Conservation (phyloP, 192 early-diverging fungal genomes). For the Podila clonocystis region DNA sequence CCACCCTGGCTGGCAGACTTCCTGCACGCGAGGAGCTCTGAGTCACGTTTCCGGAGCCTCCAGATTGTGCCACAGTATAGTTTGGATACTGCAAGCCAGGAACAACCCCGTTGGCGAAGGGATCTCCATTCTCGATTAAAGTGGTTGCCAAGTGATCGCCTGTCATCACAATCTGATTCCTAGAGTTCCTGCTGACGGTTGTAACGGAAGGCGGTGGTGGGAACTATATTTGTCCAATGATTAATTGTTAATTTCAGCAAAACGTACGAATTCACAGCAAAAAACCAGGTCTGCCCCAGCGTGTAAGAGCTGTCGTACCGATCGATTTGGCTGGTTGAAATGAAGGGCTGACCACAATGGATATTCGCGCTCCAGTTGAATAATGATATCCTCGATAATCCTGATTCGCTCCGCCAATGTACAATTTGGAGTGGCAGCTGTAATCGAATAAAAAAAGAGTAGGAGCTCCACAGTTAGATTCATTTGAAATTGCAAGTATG, state of each 20-base stretch:
- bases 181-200: slow-evolving; percentile 37
- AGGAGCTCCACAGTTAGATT: too few species aligned
- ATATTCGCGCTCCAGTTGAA: slow-evolving; percentile 77
- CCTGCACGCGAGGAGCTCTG: too few species aligned
- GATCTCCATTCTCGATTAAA: slow-evolving; percentile 35
- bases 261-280: background rate
- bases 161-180: slow-evolving; percentile 48
- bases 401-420: slow-evolving; percentile 68
- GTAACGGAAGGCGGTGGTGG: slow-evolving; percentile 45
- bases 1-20: too few species aligned
- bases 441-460: too few species aligned
- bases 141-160: slow-evolving; percentile 44
- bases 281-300: too few species aligned
- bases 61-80: slow-evolving; percentile 2
- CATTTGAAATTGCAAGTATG: too few species aligned
- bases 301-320: slow-evolving; percentile 16
- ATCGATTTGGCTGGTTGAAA: slow-evolving; percentile 79
- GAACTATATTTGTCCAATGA: slow-evolving; percentile 11
- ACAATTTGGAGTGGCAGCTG: slow-evolving; percentile 51
- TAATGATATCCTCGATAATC: slow-evolving; percentile 81
- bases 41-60: background rate
- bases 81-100: slow-evolving; percentile 15
- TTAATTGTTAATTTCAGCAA: background rate
- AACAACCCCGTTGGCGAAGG: slow-evolving; percentile 2
- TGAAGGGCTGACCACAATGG: slow-evolving; percentile 83